phyloP scores from a whole-genome alignment of 2,329 filamentous ascomycete species.

The Aspergillus tanneri region DNA sequence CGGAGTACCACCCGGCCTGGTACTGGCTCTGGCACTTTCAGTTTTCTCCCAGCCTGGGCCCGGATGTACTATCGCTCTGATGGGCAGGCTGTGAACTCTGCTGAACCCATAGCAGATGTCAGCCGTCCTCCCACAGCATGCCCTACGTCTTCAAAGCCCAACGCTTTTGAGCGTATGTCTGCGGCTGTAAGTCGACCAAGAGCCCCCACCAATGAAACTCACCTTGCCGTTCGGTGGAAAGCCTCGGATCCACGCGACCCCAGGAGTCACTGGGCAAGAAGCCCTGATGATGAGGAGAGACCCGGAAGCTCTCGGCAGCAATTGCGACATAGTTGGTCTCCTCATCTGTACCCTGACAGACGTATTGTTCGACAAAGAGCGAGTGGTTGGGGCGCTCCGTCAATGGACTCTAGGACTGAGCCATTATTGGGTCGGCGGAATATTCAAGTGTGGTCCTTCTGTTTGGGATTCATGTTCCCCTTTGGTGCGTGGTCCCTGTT shows the following conservation, averaged over 20 bases:
- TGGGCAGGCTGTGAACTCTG: conserved; percentile 51
- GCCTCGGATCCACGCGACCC: conserved; percentile 40
- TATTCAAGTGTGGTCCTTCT: conserved; percentile 72
- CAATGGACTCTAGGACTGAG: conserved; percentile 64
- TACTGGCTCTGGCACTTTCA: conserved; percentile 47
- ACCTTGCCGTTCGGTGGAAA: conserved; percentile 12
- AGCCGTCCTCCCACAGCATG: conserved; percentile 32
- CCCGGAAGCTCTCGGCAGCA: conserved; percentile 36
- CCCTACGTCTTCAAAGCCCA: conserved; percentile 32
- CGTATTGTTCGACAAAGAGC: conserved; percentile 53
- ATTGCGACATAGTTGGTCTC: conserved; percentile 68
- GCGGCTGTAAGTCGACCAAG: conserved; percentile 33
- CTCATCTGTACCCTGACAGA: conserved; percentile 66
- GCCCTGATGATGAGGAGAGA: conserved; percentile 27
- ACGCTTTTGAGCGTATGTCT: conserved; percentile 31
- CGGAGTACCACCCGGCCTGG: conserved; percentile 38
- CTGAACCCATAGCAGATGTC: conserved; percentile 42
- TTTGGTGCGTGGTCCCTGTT: conserved; percentile 52
- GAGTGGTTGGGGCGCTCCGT: conserved; percentile 72
- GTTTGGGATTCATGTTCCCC: conserved; percentile 74
- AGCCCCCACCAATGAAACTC: conserved; percentile 25
- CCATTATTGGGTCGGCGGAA: conserved; percentile 66
- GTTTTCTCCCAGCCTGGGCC: conserved; percentile 49
- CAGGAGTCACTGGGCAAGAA: conserved; percentile 43
- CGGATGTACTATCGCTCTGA: conserved; percentile 71